Base-by-base conservation (phyloP, 2,329 filamentous ascomycete species). In the Fusarium solani-melongenae region DNA sequence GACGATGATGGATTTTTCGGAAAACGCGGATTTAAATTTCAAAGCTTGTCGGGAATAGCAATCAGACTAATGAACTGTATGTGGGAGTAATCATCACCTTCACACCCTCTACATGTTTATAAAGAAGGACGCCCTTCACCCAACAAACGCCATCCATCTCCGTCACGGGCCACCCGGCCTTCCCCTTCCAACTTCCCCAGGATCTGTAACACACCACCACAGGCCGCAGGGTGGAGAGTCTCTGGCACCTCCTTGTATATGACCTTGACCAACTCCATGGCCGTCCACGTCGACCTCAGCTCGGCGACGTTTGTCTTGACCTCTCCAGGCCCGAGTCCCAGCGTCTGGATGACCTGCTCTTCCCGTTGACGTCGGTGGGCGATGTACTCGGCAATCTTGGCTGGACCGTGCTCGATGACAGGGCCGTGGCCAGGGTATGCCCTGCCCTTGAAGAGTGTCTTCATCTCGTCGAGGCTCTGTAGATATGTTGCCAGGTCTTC, bases 381-480 rank as follows among this genome's bases (percentile, higher is more conserved):
- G 74, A 98, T 93, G 80, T 99, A 98, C 81, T 98, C 94, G 22
- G 84, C 77, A 62, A 98, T 92, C 79, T 91, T 96, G 27, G 84
- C 85, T 27, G 87, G 89, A 0, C 93, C 94, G 70, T 96, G 88
- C 39, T 91, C 88, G 27, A 98, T 87, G 4, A 96, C 90, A 0
- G 92, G 88, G 0, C 96, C 96, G 78, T 99, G 96, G 5, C 94
- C 96, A 0, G 96, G 96, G 80, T 98, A 98, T 2, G 92, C 94
- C 56, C 90, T 86, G 1, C 93, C 92, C 1, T 82, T 82, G 75
- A 94, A 93, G 8, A 91, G 84, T 24, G 83, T 81, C 53, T 86
- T 85, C 94, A 97, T 96, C 72, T 86, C 87, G 41, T 90, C 86
- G 14, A 98, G 85, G 67, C 91, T 94, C 22, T 81, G 79, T 71